Base-by-base conservation (phyloP, 2,329 filamentous ascomycete species). In the Claviceps paspali region DNA sequence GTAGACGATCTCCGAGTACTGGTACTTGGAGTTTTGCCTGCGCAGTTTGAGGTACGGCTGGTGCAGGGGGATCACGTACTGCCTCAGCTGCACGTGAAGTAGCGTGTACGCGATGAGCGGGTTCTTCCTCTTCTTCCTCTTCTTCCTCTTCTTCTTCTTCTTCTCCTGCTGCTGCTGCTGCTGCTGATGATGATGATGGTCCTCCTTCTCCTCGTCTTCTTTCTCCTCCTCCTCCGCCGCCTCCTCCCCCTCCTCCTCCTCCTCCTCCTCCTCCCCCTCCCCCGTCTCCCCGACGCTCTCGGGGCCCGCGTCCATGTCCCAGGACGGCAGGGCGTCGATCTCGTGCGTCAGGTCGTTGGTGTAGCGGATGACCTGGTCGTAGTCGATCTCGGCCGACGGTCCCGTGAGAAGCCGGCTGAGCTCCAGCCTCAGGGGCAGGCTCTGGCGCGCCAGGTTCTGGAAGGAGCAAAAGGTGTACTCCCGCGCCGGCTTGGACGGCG, bases 1-100 rank as follows among this genome's bases (percentile, higher is more conserved):
- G 59, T 75, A 76, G 33, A 76, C 67, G 40, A 74, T 71, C 45
- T 76, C 72, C 2, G 72, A 74, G 47, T 72, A 70, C 46, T 76
- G 72, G 48, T 74, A 76, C 45, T 72, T 72, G 39, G 70, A 70
- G 52, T 74, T 72, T 42, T 64, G 61, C 54, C 70, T 70, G 45
- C 71, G 66, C 36, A 74, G 62, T 47, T 72, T 73, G 22, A 77
- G 60, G 49, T 70, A 76, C 1, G 71, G 70, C 43, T 76, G 70
- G 47, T 75, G 71, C 6, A 77, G 58, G 1, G 71, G 70, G 42
- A 76, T 70, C 40, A 76, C 73, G 53, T 74, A 76, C 48, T 76
- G 70, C 22, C 69, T 60, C 36, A 77, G 60, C 47, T 77, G 71
- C 36, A 77, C 65, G 49, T 76, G 72, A 10, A 77, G 55, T 15